Evolutionary conservation across 352 stramenopile species (phyloP), one percentile per base, ranked within the genome.

Genomic region (Phytopythium helicoides): DNA sequence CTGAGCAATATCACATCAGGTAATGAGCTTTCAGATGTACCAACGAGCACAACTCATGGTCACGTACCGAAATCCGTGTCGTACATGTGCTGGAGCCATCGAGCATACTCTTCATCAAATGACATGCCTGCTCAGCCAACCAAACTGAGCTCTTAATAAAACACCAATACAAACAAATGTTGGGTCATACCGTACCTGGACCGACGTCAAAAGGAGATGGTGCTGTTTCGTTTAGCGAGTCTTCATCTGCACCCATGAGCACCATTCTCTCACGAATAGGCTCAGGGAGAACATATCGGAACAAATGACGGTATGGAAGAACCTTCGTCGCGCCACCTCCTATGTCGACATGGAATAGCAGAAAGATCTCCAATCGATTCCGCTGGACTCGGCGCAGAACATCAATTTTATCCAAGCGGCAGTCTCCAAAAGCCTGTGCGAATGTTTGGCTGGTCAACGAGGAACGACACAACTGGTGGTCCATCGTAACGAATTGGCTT

Each of bases 71-170:
- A 66, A 54, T 95, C 85, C 5, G 76, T 89, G 60, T 95, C 85
- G 56, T 92, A 95, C 26, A 92, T 63, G 52, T 90, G 74, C 65
- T 95, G 86, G 19, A 95, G 64, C 86, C 86, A 95, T 11, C 85
- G 78, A 22, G 81, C 86, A 62, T 95, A 95, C 55, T 94, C 79
- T 56, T 91, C 86, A 39, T 95, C 86, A 47, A 95, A 95, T 7
- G 79, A 70, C 78, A 91, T 85, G 11, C 61, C 71, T 61, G 58
- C 15, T 37, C 45, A 21, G 5, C 21, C n/a, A 58, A 52, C 9
- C 42, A 19, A 28, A 26, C 37, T 23, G 8, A 37, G n/a, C 22
- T 46, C 9, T 14, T 9, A 16, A 47, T 31, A 22, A 33, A 33
- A 33, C 28, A 19, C 10, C 62, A 4, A 18, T 31, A 2, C 1